Evolutionary conservation across 2,329 filamentous ascomycete species (phyloP), one percentile per base, ranked within the genome.

Genomic region (Tolypocladium nubicola): DNA sequence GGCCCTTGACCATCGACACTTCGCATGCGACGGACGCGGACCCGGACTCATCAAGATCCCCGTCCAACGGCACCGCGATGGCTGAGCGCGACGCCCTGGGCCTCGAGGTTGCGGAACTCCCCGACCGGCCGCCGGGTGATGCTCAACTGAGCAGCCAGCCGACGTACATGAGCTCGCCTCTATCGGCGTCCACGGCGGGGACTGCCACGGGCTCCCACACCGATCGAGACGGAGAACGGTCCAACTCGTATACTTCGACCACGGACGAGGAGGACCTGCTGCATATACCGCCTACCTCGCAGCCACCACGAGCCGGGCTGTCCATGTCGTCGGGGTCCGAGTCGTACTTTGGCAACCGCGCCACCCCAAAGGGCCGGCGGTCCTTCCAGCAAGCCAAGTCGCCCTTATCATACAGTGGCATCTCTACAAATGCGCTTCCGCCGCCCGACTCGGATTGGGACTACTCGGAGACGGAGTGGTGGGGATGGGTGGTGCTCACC

Each of bases 401-500:
- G 1, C 84, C 84, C 0, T 67, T 86, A 6, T 84, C 82, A 0
- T 76, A 84, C 16, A 77, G 75, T 13, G 79, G 79, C 1, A 68
- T 83, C 4, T 73, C 81, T 2, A 73, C 76, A 3, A 77, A 76
- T 50, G 73, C 79, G 19, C 65, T 80, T 9, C 72, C 76, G 11
- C 66, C 71, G 16, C 69, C 73, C 64, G 86, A 77, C 58, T 71
- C 73, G 13, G 85, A 87, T 59, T 94, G 90, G 86, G 90, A 96
- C 73, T 97, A 97, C 68, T 84, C 87, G 47, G 92, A 97, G 75
- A 99, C 94, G 0, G 92, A 94, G 66, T 96, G 90, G 86, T 99
- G 94, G 93, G 94, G 94, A 0, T 99, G 93, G 90, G 87, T 96
- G 9, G 87, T 99, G 53, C 77, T 99, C 38, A 76, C 88, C 45